phyloP scores from a whole-genome alignment of 2,329 filamentous ascomycete genomes.

The Sporothrix pseudoabietina region DNA sequence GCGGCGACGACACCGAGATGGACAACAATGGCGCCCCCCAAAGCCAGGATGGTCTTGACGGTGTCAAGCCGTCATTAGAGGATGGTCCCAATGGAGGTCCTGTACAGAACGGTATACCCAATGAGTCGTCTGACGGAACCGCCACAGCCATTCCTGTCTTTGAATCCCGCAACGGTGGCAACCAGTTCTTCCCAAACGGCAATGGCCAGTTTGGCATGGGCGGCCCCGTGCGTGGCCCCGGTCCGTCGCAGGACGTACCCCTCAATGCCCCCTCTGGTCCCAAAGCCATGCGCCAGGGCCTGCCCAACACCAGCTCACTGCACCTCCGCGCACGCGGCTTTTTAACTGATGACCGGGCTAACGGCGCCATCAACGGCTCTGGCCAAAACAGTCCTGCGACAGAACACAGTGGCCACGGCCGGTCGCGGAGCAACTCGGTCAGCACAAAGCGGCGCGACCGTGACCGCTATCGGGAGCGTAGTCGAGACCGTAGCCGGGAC shows the following conservation, averaged over 20 bases:
- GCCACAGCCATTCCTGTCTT: constrained; percentile 26
- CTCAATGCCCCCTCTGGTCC: constrained; percentile 86
- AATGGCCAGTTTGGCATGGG: constrained; percentile 24
- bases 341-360: constrained; percentile 29
- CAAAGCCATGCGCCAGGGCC: constrained; percentile 88
- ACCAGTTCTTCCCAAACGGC: constrained; percentile 14
- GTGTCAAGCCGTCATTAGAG: not conserved
- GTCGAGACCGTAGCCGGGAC: constrained; percentile 39
- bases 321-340: constrained; percentile 58
- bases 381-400: constrained; percentile 31
- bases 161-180: constrained; percentile 22
- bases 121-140: not conserved
- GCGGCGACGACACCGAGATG: constrained; percentile 3
- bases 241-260: constrained; percentile 47
- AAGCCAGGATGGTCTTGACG: not conserved
- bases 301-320: constrained; percentile 77
- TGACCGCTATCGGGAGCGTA: constrained; percentile 44
- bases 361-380: constrained; percentile 21
- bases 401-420: constrained; percentile 40
- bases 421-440: constrained; percentile 54
- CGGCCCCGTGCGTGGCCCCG: not conserved
- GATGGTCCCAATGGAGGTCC: not conserved
- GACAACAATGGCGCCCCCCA: not conserved
- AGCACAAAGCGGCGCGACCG: constrained; percentile 40
- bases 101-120: constrained; percentile 28